Percentiles rank a stretch among this genome's conserved stretches.
Conservation (phyloP, 495 filamentous ascomycete genomes). For the Podospora anserina region DNA sequence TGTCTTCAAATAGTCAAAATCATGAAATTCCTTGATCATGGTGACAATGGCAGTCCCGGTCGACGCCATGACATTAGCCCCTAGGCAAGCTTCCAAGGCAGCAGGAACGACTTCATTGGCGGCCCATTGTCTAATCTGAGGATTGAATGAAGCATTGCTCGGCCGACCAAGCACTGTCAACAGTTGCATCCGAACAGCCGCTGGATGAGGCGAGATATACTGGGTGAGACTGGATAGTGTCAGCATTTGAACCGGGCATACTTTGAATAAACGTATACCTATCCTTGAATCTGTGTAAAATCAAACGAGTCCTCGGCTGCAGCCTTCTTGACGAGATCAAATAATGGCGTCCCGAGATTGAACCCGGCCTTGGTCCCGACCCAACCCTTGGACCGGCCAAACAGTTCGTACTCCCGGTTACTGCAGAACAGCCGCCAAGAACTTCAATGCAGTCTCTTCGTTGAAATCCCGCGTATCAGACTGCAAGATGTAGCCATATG, state of each 20-base stretch:
- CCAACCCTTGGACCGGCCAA: conserved; percentile 14
- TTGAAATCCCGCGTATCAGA: background rate
- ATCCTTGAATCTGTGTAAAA: conserved; percentile 12
- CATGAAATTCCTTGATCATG: conserved; percentile 14
- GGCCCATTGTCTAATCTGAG: conserved; percentile 4
- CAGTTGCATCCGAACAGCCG: background rate
- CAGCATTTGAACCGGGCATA: background rate
- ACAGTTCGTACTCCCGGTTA: conserved; percentile 18
- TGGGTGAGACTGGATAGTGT: background rate
- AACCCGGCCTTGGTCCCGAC: background rate
- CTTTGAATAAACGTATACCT: conserved; percentile 4
- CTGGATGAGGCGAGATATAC: background rate
- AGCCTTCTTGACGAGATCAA: conserved; percentile 2
- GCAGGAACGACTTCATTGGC: conserved; percentile 14
- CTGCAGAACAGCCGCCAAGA: background rate
- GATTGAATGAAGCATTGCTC: background rate
- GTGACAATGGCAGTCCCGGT: conserved; percentile 13
- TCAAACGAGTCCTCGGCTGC: conserved; percentile 8
- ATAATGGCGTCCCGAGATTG: background rate
- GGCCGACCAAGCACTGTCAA: conserved; percentile 10
- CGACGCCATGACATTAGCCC: background rate
- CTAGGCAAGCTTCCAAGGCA: conserved; percentile 6
- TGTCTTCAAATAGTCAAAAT: conserved; percentile 13
- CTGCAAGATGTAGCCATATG: background rate
- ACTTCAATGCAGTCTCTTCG: background rate